Evolutionary conservation across 164 flowering plant genomes (phyloP).

Genomic region (Warburgia ugandensis): DNA sequence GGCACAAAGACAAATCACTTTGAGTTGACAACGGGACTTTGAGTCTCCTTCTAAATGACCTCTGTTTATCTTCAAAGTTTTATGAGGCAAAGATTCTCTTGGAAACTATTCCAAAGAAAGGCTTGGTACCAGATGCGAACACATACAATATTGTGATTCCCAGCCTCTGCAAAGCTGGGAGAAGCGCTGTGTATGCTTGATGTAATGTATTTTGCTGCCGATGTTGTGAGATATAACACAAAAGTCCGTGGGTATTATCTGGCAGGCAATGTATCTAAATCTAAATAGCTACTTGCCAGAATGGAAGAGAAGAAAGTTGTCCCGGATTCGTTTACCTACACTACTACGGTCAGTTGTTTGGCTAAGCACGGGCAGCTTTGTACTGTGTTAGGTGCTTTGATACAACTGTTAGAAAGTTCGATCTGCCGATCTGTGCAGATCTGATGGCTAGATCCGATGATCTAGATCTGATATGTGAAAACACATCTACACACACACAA

Average conservation of each 20-base stretch:
- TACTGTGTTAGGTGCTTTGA: too few species aligned
- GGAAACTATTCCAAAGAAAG: background rate
- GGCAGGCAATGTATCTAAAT: background rate
- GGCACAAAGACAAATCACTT: background rate
- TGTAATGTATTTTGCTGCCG: background rate
- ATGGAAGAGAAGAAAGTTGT: conserved; percentile 4
- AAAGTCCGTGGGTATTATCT: background rate
- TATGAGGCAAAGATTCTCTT: conserved; percentile 4
- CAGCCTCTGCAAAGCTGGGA: conserved; percentile 8
- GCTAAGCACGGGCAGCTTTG: conserved; percentile 1
- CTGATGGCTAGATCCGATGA: too few species aligned
- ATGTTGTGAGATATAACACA: conserved; percentile 6
- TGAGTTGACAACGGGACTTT: conserved; percentile 1
- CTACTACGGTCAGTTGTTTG: conserved; percentile 1
- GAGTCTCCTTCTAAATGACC: conserved; percentile 8
- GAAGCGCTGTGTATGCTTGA: conserved; percentile 5
- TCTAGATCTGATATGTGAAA: too few species aligned
- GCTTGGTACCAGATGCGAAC: background rate
- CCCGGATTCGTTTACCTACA: background rate
- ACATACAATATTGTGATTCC: conserved; percentile 6
- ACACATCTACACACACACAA: too few species aligned
- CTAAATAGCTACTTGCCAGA: background rate
- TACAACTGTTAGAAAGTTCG: too few species aligned
- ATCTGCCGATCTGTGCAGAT: too few species aligned
- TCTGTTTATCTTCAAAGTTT: conserved; percentile 3